Conservation (phyloP, 257 asterid genomes). For the Fraxinus americana region DNA sequence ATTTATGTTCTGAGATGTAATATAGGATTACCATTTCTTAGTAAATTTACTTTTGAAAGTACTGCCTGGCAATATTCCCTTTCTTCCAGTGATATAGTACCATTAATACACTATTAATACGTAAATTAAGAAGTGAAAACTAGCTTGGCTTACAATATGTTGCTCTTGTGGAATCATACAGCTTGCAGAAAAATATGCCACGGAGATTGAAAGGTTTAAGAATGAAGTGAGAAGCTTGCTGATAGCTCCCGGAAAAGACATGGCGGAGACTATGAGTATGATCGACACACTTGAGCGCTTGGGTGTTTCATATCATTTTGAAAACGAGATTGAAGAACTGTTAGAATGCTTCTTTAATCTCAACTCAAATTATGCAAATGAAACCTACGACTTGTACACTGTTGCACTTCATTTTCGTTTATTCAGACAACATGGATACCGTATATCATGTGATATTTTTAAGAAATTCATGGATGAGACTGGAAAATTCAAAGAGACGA, state of each 20-base stretch:
- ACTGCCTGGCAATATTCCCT: too few relatives aligned
- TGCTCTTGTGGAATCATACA: not conserved
- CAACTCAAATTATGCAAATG: not conserved
- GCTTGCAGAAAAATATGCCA: not conserved
- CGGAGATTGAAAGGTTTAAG: not conserved
- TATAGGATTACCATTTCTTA: too few relatives aligned
- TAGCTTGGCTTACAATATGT: not conserved
- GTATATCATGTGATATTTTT: not conserved
- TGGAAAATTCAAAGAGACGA: not conserved
- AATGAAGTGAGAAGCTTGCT: not conserved
- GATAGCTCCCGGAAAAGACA: not conserved
- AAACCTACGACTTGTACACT: not conserved
- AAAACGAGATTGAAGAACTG: not conserved
- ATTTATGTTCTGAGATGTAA: too few relatives aligned
- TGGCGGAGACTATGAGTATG: not conserved
- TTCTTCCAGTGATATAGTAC: not conserved
- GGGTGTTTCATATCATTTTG: not conserved
- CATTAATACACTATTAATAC: too few relatives aligned
- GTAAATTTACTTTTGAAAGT: too few relatives aligned
- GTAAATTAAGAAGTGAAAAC: not conserved
- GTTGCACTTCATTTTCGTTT: slow-evolving; percentile 1
- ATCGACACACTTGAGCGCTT: slow-evolving; percentile 3
- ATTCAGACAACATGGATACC: slow-evolving; percentile 2
- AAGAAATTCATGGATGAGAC: not conserved
- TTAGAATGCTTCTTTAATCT: not conserved